Evolutionary conservation across 345 rosid species (phyloP).

Genomic region (Salix dunnii): DNA sequence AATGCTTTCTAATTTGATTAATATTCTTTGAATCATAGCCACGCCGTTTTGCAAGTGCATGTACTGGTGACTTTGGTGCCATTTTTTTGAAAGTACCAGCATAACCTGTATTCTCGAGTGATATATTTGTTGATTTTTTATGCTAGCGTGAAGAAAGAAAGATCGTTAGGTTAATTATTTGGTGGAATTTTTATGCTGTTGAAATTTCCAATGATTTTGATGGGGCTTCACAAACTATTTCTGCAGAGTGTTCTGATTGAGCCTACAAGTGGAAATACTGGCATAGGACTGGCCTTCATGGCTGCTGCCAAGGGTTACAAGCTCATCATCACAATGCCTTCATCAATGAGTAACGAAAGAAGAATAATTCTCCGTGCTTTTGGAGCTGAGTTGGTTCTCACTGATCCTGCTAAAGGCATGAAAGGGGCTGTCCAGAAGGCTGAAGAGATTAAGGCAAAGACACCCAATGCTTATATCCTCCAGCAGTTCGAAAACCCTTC

Average conservation of each 20-base stretch:
- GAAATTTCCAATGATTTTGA: background rate
- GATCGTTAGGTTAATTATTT: background rate
- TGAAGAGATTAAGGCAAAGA: constrained; percentile 70
- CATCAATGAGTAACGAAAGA: constrained; percentile 89
- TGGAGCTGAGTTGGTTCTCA: constrained; percentile 81
- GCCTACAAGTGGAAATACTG: constrained; percentile 97
- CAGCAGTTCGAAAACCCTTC: constrained; percentile 93
- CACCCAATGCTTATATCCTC: constrained; percentile 77
- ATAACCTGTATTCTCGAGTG: too few relatives aligned
- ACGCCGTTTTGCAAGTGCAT: too few relatives aligned
- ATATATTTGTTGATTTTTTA: too few relatives aligned
- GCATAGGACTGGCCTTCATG: constrained; percentile 86
- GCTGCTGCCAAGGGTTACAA: constrained; percentile 85
- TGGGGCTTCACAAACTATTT: background rate
- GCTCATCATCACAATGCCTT: constrained; percentile 89
- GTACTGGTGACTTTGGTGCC: too few relatives aligned
- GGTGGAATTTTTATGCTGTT: constrained; percentile 5
- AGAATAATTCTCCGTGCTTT: constrained; percentile 88
- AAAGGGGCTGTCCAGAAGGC: constrained; percentile 95
- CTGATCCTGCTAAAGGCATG: constrained; percentile 89
- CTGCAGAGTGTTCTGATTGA: constrained; percentile 71
- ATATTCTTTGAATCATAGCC: background rate
- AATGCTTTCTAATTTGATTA: background rate
- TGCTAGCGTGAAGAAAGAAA: background rate
- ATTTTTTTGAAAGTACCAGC: too few relatives aligned